phyloP scores from a whole-genome alignment of 2,329 filamentous ascomycete species.

The Davidsoniella australis region DNA sequence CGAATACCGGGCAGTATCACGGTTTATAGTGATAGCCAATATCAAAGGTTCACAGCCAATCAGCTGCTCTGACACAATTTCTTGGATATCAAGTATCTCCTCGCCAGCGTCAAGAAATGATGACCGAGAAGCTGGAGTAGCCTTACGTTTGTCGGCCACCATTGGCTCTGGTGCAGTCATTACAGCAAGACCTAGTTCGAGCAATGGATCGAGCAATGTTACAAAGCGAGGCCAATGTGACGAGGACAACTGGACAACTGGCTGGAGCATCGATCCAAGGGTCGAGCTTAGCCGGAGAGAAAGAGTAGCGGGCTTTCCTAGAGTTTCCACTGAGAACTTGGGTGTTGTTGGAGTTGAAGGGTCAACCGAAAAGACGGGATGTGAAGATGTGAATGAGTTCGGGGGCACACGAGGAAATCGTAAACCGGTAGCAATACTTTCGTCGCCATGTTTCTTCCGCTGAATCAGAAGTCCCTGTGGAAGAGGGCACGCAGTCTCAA shows the following conservation, averaged over 20 bases:
- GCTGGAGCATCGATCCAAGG: conserved; percentile 40
- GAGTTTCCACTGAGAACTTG: conserved; percentile 38
- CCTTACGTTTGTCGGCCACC: conserved; percentile 15
- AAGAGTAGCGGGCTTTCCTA: conserved; percentile 37
- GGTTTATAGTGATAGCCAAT: conserved; percentile 66
- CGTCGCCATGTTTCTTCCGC: conserved; percentile 41
- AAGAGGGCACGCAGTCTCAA: conserved; percentile 70
- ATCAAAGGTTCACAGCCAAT: conserved; percentile 35
- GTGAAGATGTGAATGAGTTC: conserved; percentile 66
- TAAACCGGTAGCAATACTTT: neutral
- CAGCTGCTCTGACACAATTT: conserved; percentile 38
- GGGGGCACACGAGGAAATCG: conserved; percentile 49
- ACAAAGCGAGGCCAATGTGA: conserved; percentile 60
- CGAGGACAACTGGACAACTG: conserved; percentile 32
- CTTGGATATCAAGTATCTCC: conserved; percentile 69
- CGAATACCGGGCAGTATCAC: conserved; percentile 58
- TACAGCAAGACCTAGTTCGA: conserved; percentile 62
- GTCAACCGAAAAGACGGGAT: conserved; percentile 32
- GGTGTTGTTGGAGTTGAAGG: conserved; percentile 1
- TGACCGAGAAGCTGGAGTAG: conserved; percentile 24
- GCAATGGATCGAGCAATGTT: conserved; percentile 68
- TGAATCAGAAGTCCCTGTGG: conserved; percentile 75
- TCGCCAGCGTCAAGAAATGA: conserved; percentile 56
- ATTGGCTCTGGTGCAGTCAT: conserved; percentile 39
- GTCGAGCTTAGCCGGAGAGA: conserved; percentile 35